Evolutionary conservation across 306 rosid genomes (phyloP).

Genomic region (Rosa lucieae): DNA sequence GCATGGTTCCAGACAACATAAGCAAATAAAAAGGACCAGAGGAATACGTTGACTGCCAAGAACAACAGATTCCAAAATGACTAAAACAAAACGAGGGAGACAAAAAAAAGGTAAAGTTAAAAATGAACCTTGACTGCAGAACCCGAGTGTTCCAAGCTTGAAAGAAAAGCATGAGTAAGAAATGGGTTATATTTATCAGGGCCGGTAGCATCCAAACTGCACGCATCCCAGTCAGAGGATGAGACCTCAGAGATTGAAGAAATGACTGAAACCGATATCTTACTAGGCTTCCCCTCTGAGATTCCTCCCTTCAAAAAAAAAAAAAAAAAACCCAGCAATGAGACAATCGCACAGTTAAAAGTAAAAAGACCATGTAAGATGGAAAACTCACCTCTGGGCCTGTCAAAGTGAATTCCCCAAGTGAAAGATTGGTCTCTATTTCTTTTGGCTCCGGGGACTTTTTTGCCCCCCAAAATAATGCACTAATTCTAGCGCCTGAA

Average conservation of each 20-base stretch:
- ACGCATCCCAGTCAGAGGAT: constrained; percentile 79
- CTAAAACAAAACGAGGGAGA: too few relatives aligned
- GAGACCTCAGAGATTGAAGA: constrained; percentile 78
- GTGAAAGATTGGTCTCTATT: constrained; percentile 31
- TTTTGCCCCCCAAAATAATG: constrained; percentile 66
- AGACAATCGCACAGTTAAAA: background rate
- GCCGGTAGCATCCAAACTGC: constrained; percentile 63
- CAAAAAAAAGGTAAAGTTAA: too few relatives aligned
- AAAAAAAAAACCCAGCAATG: background rate
- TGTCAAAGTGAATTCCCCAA: constrained; percentile 48
- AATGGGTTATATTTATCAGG: constrained; percentile 71
- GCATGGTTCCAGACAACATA: too few relatives aligned
- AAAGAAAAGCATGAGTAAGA: constrained; percentile 72
- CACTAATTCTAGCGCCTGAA: constrained; percentile 37
- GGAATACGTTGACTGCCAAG: too few relatives aligned
- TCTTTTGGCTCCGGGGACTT: constrained; percentile 39
- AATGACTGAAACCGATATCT: constrained; percentile 50
- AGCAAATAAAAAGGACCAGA: too few relatives aligned
- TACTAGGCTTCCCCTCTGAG: constrained; percentile 23
- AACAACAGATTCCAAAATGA: too few relatives aligned
- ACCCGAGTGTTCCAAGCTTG: constrained; percentile 64
- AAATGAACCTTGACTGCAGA: constrained; percentile 57
- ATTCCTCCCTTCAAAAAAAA: constrained; percentile 33
- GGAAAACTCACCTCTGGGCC: constrained; percentile 34
- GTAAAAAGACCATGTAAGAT: background rate